Conservation (phyloP, 2,329 filamentous ascomycete species). For the Penicillium psychrosexuale region DNA sequence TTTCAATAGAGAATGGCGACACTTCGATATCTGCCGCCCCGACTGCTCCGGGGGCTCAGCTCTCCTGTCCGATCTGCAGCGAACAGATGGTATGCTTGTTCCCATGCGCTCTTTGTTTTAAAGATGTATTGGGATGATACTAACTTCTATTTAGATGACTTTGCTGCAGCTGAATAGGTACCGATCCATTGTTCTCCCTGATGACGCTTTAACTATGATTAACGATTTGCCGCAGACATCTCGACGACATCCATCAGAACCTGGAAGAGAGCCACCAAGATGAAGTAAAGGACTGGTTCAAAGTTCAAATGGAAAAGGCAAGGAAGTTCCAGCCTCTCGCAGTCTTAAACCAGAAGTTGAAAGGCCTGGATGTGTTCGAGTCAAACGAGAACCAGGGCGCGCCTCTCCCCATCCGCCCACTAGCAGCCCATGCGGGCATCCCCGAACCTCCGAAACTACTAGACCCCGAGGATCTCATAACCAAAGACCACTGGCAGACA, state of each 20-base stretch:
- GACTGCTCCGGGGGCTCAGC: slow-evolving; percentile 59
- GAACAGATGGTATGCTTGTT: slow-evolving; percentile 79
- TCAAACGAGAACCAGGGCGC: slow-evolving; percentile 68
- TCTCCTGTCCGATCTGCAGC: slow-evolving; percentile 95
- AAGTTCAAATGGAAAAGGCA: slow-evolving; percentile 88
- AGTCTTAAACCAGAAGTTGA: slow-evolving; percentile 87
- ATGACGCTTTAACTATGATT: slow-evolving; percentile 11
- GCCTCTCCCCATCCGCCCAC: slow-evolving; percentile 35
- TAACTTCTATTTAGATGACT: slow-evolving; percentile 62
- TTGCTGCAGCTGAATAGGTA: slow-evolving; percentile 85
- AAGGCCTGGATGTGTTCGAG: slow-evolving; percentile 89
- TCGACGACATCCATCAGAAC: slow-evolving; percentile 88
- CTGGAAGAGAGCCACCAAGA: slow-evolving; percentile 84
- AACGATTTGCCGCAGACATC: slow-evolving; percentile 53
- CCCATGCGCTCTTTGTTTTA: background rate
- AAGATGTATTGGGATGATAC: background rate
- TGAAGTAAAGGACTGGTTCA: slow-evolving; percentile 96
- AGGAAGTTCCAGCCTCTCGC: slow-evolving; percentile 91
- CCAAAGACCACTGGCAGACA: slow-evolving; percentile 83
- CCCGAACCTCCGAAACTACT: slow-evolving; percentile 42
- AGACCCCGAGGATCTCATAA: slow-evolving; percentile 89
- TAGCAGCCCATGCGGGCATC: slow-evolving; percentile 21
- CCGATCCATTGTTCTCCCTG: background rate
- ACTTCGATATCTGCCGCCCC: slow-evolving; percentile 49
- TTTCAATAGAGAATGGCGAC: slow-evolving; percentile 65